Base-by-base conservation (phyloP, 306 rosid genomes). In the Trichosanthes truncata region DNA sequence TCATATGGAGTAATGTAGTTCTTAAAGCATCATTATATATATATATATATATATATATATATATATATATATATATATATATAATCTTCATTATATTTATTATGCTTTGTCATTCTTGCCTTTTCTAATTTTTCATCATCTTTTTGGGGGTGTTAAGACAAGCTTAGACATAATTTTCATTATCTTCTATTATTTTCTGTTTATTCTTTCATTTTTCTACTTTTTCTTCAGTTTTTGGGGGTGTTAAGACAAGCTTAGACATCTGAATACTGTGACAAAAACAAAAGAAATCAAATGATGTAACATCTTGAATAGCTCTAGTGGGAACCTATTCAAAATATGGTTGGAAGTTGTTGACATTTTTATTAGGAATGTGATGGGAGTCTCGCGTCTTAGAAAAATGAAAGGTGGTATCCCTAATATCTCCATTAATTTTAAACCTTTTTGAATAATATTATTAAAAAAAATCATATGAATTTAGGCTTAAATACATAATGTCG, bases 261-360 rank as follows among this genome's bases (percentile, higher is more conserved):
- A 14, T 14, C 18, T 63, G 18, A 14, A 67, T 67, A n/a, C 14
- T 65, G 40, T 31, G 25, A 20, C 29, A 69, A 40, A 12, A 11
- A 69, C 0, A 12, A 21, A 41, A 69, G 9, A 40, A 40, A 41
- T 41, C 68, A 46, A 72, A 46, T 23, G 57, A 69, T 43, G 77
- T 13, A 46, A 72, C 77, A 72, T 14, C 12, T 23, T 21, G 17
- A 41, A 69, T 0, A 69, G 33, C 23, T 55, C 41, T 29, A 21
- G 36, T 69, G 33, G 77, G 6, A 66, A 36, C n/a, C 0, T 18
- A 66, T 72, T 72, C 31, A 25, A 72, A 72, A 72, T 46, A 13
- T 72, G 29, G 57, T 72, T 72, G 77, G 77, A 17, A 25, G 77
- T 72, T 69, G 76, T 12, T 69, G 52, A 21, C 40, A 7, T 72